phyloP scores from a whole-genome alignment of 2,329 filamentous ascomycete genomes.

The Aureobasidium pullulans region DNA sequence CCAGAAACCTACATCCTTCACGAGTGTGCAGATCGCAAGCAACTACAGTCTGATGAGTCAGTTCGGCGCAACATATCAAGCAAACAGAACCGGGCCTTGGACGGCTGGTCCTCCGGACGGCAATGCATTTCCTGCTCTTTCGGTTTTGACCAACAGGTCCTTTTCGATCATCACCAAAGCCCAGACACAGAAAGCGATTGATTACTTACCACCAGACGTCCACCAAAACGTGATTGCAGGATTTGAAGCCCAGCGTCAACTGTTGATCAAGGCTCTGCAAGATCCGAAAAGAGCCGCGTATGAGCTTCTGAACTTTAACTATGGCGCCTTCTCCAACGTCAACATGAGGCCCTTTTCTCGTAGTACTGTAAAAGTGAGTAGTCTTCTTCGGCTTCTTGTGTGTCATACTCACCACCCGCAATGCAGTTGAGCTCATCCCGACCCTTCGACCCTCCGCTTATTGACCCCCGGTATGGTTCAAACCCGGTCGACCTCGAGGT shows the following conservation, averaged over 20 bases:
- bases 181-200: slow-evolving; percentile 17
- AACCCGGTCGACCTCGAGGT: slow-evolving; percentile 33
- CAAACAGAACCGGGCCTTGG: slow-evolving; percentile 23
- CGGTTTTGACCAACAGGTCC: slow-evolving; percentile 18
- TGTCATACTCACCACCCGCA: not conserved
- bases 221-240: slow-evolving; percentile 21
- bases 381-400: not conserved
- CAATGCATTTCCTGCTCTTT: slow-evolving; percentile 24
- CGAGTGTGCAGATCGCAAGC: not conserved
- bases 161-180: slow-evolving; percentile 17
- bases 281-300: slow-evolving; percentile 21
- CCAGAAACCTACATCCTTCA: not conserved
- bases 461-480: slow-evolving; percentile 40
- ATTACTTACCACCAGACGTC: slow-evolving; percentile 18
- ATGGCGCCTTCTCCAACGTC: slow-evolving; percentile 24
- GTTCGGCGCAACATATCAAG: slow-evolving; percentile 19
- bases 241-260: slow-evolving; percentile 20
- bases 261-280: slow-evolving; percentile 20
- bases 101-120: slow-evolving; percentile 21
- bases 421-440: slow-evolving; percentile 30
- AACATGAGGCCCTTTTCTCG: slow-evolving; percentile 39
- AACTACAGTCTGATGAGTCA: slow-evolving; percentile 5
- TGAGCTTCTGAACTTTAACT: slow-evolving; percentile 27
- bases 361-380: slow-evolving; percentile 29
- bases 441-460: slow-evolving; percentile 31